Base-by-base conservation (phyloP, 805 yeast genomes). In the Barnettozyma salicaria region DNA sequence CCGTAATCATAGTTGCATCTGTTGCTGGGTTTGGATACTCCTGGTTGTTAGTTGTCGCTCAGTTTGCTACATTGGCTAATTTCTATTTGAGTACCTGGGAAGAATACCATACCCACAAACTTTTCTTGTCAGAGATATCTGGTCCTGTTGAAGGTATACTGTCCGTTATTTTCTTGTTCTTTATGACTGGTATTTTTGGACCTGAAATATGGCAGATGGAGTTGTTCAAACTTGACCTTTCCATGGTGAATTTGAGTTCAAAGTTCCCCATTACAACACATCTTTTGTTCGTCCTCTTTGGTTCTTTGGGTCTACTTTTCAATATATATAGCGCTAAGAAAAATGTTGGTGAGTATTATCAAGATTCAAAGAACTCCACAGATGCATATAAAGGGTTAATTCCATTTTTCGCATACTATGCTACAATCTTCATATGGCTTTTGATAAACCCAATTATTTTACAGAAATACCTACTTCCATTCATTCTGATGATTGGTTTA, bases 91-190 rank as follows among this genome's bases (percentile, higher is more conserved):
- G 94, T 26, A 89, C 97, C 1, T 89, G 97, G 97, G 97, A 89
- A 61, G 96, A 88, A 56, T 89, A 76, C 58, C 90, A 88, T 56
- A 89, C 97, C 1, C 94, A 87, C 50, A 78, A 77, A 32, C 65
- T 89, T 34, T 89, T 70, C 58, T 65, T 89, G 36, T 77, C 90
- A 24, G 78, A 72, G 44, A 78, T 86, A 50, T 82, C 94, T 11
- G 97, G 97, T 0, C 97, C 97, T 0, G 97, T 90, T 4, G 97
- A 89, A 60, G 97, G 97, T 3, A 84, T 89, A 20, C 55, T 87
- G 45, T 67, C 80, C 61, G 65, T 86, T 36, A 59, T 74, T 17
- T 57, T 50, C 0, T 61, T 80, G 13, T 86, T 74, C 52, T 38
- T 74, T 4, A 30, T 72, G 17, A 82, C 95, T 0, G 95, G 86